These are phyloP conservation scores for Ligustrum vulgare DNA, from an alignment of 257 asterid species.

Conservation along the genomic window DNA sequence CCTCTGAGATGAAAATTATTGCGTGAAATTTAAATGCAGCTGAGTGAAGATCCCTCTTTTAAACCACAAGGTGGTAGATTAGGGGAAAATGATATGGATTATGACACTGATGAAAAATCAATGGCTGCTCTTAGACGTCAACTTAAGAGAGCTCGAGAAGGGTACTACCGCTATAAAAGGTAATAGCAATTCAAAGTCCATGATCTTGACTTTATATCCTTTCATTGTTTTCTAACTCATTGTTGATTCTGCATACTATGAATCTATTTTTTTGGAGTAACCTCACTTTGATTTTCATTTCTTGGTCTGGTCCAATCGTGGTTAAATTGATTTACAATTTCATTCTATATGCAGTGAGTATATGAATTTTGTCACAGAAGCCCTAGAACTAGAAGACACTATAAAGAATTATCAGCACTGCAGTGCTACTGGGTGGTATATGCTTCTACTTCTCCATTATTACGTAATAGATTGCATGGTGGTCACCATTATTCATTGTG, in stretches of 20 bases:
- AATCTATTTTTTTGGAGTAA: constrained; percentile 1
- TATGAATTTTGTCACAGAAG: constrained; percentile 59
- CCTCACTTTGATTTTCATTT: constrained; percentile 5
- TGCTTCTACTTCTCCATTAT: constrained; percentile 21
- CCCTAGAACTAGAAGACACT: constrained; percentile 80
- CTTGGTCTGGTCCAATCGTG: constrained; percentile 14
- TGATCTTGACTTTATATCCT: background rate
- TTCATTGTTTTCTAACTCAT: background rate
- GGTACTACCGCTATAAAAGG: constrained; percentile 71
- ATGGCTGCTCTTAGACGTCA: constrained; percentile 81
- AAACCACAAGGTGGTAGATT: constrained; percentile 81
- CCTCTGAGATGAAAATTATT: background rate
- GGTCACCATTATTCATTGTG: background rate
- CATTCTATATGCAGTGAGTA: constrained; percentile 62
- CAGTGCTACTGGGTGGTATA: constrained; percentile 58
- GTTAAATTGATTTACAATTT: constrained; percentile 27
- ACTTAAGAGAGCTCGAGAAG: constrained; percentile 62
- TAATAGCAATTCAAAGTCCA: constrained; percentile 25
- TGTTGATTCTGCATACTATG: background rate
- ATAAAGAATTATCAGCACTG: constrained; percentile 64
- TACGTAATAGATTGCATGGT: background rate
- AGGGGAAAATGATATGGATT: constrained; percentile 82
- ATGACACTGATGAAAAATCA: constrained; percentile 70
- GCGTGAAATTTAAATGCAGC: constrained; percentile 40
- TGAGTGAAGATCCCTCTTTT: constrained; percentile 66